Evolutionary conservation across 495 filamentous ascomycete genomes (phyloP).

Genomic region (Daldinia vernicosa): DNA sequence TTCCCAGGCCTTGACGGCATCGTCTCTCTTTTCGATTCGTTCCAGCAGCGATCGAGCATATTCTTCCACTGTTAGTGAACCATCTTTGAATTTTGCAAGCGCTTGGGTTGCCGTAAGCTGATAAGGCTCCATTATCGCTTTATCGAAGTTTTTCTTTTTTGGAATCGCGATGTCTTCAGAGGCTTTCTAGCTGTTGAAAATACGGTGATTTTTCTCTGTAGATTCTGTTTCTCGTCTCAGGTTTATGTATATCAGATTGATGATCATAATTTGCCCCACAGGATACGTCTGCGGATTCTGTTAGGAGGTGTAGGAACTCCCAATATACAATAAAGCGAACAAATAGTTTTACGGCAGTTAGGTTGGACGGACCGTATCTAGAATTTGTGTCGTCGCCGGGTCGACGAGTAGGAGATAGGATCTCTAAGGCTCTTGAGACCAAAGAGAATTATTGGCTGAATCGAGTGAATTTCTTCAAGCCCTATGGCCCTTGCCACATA

Average conservation of each 20-base stretch:
- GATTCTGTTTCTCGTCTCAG: neutral
- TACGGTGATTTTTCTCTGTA: neutral
- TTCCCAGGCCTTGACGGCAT: conserved; percentile 62
- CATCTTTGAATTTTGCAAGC: conserved; percentile 47
- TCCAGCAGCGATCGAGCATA: conserved; percentile 63
- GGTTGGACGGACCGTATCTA: too few relatives aligned
- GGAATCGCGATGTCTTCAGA: neutral
- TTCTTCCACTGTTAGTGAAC: conserved; percentile 56
- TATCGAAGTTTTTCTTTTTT: neutral
- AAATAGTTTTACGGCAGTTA: too few relatives aligned
- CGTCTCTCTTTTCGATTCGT: conserved; percentile 59
- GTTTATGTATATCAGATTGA: neutral
- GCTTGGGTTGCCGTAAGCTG: conserved; percentile 53
- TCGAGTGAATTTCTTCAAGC: too few relatives aligned
- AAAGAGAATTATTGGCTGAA: too few relatives aligned
- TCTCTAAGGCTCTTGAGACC: too few relatives aligned
- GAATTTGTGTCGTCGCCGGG: too few relatives aligned
- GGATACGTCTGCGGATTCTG: too few relatives aligned
- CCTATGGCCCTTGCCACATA: too few relatives aligned
- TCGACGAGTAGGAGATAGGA: too few relatives aligned
- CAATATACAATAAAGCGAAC: too few relatives aligned
- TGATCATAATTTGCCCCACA: neutral
- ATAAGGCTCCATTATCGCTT: conserved; percentile 44
- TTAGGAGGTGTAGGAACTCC: too few relatives aligned
- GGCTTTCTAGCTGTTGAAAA: neutral